Evolutionary conservation across 2,329 filamentous ascomycete species (phyloP).

Genomic region (Cryphonectria japonica): DNA sequence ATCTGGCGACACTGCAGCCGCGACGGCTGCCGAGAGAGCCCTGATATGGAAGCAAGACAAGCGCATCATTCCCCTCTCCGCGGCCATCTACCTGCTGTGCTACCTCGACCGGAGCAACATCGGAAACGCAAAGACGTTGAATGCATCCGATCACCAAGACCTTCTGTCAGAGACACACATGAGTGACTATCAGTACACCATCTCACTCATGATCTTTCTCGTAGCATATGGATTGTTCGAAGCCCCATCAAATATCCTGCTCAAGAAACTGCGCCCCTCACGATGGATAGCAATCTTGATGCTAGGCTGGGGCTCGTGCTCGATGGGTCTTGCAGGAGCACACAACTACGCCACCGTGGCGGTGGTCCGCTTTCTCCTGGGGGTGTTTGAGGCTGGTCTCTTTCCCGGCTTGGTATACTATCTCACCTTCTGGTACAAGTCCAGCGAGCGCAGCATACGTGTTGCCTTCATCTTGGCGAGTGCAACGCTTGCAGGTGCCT

Average conservation of each 20-base stretch:
- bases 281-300: constrained; percentile 68
- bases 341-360: constrained; percentile 65
- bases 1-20: neutral
- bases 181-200: constrained; percentile 61
- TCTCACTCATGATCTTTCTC: constrained; percentile 60
- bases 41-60: constrained; percentile 50
- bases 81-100: constrained; percentile 58
- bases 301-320: constrained; percentile 66
- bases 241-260: constrained; percentile 63
- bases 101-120: constrained; percentile 65
- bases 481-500: constrained; percentile 71
- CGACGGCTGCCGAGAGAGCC: constrained; percentile 20
- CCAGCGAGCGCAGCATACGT: constrained; percentile 68
- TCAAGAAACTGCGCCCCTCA: constrained; percentile 63
- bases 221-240: constrained; percentile 62
- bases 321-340: constrained; percentile 67
- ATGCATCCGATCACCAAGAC: constrained; percentile 60
- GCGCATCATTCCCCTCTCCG: constrained; percentile 57
- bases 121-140: constrained; percentile 67
- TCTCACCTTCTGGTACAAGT: constrained; percentile 73
- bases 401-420: constrained; percentile 59
- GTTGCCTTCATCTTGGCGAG: constrained; percentile 71
- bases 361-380: constrained; percentile 67
- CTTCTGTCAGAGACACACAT: constrained; percentile 63
- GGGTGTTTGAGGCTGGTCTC: constrained; percentile 70